Percentiles rank a stretch among this genome's conserved stretches.
Conservation (phyloP, 371 early-diverging fungal species). For the Quaeritorhiza haematococci region DNA sequence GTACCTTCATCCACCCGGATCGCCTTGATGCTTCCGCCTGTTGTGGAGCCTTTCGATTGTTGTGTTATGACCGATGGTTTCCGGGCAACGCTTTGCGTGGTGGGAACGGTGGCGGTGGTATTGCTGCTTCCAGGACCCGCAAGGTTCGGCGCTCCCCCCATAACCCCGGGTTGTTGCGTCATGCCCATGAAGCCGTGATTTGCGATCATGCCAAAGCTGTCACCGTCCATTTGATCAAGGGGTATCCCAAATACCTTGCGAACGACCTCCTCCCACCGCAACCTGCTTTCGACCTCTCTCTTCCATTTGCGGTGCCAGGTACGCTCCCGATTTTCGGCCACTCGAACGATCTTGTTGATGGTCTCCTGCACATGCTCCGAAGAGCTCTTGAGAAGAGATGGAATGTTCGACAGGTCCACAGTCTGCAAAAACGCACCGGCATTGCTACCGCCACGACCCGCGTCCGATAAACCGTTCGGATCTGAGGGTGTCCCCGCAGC, state of each 20-base stretch:
- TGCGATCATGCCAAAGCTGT: background rate
- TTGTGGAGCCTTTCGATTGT: too few species aligned
- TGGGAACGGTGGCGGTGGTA: background rate
- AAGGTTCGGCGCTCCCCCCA: too few species aligned
- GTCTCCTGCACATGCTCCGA: slow-evolving; percentile 19
- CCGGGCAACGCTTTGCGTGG: too few species aligned
- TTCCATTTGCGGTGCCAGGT: slow-evolving; percentile 41
- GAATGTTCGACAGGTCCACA: slow-evolving; percentile 15
- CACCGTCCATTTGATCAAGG: slow-evolving; percentile 1
- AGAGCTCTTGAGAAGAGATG: slow-evolving; percentile 15
- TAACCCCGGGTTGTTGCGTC: too few species aligned
- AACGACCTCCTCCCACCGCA: slow-evolving; percentile 36
- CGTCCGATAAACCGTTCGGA: too few species aligned
- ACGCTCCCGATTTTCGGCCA: slow-evolving; percentile 44
- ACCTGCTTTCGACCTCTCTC: slow-evolving; percentile 42
- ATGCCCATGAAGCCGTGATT: background rate
- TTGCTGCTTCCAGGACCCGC: background rate
- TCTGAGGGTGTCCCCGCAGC: too few species aligned
- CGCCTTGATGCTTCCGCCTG: too few species aligned
- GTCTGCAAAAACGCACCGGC: background rate
- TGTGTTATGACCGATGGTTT: too few species aligned
- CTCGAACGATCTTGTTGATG: slow-evolving; percentile 31
- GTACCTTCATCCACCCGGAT: background rate
- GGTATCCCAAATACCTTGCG: slow-evolving; percentile 6
- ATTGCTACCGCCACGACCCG: too few species aligned